Evolutionary conservation across 345 rosid species (phyloP).

Genomic region (Raphanus raphanistrum): DNA sequence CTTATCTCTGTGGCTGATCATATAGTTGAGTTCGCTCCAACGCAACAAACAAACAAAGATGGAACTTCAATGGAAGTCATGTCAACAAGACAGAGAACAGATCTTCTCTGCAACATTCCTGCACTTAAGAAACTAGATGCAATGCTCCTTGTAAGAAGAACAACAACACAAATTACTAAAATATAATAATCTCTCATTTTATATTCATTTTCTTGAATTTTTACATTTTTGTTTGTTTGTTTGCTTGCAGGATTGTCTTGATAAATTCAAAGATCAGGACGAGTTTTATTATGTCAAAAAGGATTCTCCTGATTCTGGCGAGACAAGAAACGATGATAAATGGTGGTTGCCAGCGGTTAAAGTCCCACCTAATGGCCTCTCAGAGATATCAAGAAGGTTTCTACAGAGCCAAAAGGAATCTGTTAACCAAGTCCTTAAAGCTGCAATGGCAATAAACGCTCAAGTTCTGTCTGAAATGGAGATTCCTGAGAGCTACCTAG

Average conservation of each 20-base stretch:
- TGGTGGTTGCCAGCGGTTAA: conserved; percentile 89
- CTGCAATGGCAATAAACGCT: conserved; percentile 94
- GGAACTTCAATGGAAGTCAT: conserved; percentile 71
- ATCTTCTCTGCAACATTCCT: conserved; percentile 91
- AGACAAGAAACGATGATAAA: conserved; percentile 69
- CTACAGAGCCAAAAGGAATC: conserved; percentile 78
- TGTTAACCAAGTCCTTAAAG: conserved; percentile 88
- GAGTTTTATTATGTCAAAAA: conserved; percentile 70
- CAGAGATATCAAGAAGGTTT: conserved; percentile 67
- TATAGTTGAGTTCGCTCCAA: conserved; percentile 68
- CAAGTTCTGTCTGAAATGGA: conserved; percentile 87
- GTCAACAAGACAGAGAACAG: conserved; percentile 75
- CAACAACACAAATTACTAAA: neutral
- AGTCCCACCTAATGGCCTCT: conserved; percentile 75
- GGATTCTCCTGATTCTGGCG: conserved; percentile 62
- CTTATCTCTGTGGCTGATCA: conserved; percentile 67
- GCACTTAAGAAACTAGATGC: conserved; percentile 91
- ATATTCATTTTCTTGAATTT: neutral
- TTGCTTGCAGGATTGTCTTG: conserved; percentile 64
- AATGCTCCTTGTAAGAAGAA: conserved; percentile 79
- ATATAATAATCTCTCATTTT: neutral
- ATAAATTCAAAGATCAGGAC: conserved; percentile 67
- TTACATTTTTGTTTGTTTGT: neutral
- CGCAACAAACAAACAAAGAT: conserved; percentile 62
- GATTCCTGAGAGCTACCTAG: conserved; percentile 82